Evolutionary conservation across 2,329 filamentous ascomycete genomes (phyloP).

Genomic region (Boeremia exigua): DNA sequence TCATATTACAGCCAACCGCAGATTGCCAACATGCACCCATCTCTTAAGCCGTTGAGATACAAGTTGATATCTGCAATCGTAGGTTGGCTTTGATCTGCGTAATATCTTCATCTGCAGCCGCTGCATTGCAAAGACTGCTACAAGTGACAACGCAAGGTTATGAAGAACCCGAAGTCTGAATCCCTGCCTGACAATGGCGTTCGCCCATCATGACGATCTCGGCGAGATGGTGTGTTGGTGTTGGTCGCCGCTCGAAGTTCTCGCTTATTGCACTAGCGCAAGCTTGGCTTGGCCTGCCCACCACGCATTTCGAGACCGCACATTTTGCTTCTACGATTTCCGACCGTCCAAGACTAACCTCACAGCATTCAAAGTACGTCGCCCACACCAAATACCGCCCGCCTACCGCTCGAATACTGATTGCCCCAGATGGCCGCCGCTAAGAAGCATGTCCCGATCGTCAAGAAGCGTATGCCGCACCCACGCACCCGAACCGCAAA

Average conservation of each 20-base stretch:
- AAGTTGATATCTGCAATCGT: neutral
- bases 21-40: too few relatives aligned
- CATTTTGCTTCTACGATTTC: conserved; percentile 25
- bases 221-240: conserved; percentile 2
- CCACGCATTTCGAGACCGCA: conserved; percentile 16
- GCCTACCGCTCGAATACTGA: conserved; percentile 29
- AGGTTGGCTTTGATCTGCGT: neutral
- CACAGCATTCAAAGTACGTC: conserved; percentile 49
- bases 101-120: neutral
- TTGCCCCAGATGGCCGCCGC: conserved; percentile 86
- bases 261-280: conserved; percentile 31
- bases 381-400: neutral
- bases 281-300: conserved; percentile 22
- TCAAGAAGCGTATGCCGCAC: conserved; percentile 95
- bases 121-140: too few relatives aligned
- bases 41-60: neutral
- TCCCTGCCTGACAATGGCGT: neutral
- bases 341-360: conserved; percentile 36
- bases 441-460: conserved; percentile 99
- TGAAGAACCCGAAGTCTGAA: too few relatives aligned
- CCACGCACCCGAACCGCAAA: conserved; percentile 30
- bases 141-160: too few relatives aligned
- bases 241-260: conserved; percentile 14
- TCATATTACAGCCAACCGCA: neutral
- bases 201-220: neutral